Evolutionary conservation across 371 early-diverging fungal species (phyloP).

Genomic region (Circinella umbellata): DNA sequence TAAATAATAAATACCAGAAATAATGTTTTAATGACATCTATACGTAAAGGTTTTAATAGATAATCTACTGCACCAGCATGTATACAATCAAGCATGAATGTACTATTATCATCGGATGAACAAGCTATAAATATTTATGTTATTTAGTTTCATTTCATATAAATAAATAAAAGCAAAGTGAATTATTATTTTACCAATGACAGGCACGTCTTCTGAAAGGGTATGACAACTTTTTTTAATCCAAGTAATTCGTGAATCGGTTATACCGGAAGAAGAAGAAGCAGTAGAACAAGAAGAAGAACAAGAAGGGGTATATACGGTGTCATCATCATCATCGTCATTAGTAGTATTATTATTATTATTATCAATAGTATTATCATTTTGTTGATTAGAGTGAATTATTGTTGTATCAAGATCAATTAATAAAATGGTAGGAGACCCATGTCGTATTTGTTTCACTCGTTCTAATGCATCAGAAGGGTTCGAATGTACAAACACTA

Average conservation of each 20-base stretch:
- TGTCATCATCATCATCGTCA: conserved; percentile 11
- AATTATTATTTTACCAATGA: conserved; percentile 10
- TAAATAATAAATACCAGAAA: conserved; percentile 49
- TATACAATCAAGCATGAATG: conserved; percentile 49
- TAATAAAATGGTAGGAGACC: conserved; percentile 9
- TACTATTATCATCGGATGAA: conserved; percentile 33
- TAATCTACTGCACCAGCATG: conserved; percentile 62
- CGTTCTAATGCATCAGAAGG: conserved; percentile 31
- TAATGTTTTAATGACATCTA: conserved; percentile 56
- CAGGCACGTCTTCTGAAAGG: conserved; percentile 8
- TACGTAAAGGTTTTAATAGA: conserved; percentile 56
- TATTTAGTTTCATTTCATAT: not conserved
- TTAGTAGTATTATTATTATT: not conserved
- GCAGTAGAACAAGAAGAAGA: conserved; percentile 13
- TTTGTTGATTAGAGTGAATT: not conserved
- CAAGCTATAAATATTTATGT: conserved; percentile 27
- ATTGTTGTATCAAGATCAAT: conserved; percentile 20
- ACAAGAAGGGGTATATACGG: conserved; percentile 21
- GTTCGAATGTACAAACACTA: conserved; percentile 42
- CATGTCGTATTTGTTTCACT: conserved; percentile 23
- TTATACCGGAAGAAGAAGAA: conserved; percentile 9
- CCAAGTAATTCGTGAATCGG: conserved; percentile 11
- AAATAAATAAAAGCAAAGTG: not conserved
- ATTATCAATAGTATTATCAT: no score
- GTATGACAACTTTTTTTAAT: conserved; percentile 8